phyloP scores from a whole-genome alignment of 768 basidiomycete species.

The Pholiota molesta region DNA sequence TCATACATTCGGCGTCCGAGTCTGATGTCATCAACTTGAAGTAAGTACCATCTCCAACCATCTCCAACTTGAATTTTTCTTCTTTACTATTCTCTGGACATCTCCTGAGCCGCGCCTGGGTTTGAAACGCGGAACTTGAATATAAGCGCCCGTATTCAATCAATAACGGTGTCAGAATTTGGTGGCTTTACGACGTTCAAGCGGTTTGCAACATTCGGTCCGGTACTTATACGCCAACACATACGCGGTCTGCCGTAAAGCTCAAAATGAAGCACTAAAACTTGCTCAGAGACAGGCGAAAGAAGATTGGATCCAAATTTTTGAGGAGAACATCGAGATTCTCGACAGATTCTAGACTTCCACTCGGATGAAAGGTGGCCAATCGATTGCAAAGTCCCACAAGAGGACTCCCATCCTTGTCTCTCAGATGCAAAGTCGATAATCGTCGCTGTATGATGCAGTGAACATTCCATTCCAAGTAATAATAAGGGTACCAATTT shows the following conservation, averaged over 20 bases:
- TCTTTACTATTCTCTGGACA: too few species aligned
- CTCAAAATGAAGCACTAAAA: background rate
- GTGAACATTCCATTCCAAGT: background rate
- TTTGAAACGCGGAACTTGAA: too few species aligned
- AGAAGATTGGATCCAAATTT: background rate
- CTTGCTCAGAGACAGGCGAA: background rate
- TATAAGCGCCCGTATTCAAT: too few species aligned
- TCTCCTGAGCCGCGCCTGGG: too few species aligned
- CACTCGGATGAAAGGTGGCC: background rate
- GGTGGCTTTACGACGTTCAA: too few species aligned
- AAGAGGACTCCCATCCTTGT: too few species aligned
- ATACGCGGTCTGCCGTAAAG: background rate
- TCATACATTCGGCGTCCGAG: too few species aligned
- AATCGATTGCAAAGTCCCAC: background rate
- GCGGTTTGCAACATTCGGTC: background rate
- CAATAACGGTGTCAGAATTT: too few species aligned
- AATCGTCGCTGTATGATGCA: background rate
- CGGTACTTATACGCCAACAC: background rate
- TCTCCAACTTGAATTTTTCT: too few species aligned
- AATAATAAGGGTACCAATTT: background rate
- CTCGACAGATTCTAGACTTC: background rate
- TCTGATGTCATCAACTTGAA: too few species aligned
- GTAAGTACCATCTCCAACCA: too few species aligned
- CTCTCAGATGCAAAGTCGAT: too few species aligned
- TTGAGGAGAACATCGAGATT: background rate